Base-by-base conservation (phyloP, 2,329 filamentous ascomycete species). In the Furcasterigmium sp. region DNA sequence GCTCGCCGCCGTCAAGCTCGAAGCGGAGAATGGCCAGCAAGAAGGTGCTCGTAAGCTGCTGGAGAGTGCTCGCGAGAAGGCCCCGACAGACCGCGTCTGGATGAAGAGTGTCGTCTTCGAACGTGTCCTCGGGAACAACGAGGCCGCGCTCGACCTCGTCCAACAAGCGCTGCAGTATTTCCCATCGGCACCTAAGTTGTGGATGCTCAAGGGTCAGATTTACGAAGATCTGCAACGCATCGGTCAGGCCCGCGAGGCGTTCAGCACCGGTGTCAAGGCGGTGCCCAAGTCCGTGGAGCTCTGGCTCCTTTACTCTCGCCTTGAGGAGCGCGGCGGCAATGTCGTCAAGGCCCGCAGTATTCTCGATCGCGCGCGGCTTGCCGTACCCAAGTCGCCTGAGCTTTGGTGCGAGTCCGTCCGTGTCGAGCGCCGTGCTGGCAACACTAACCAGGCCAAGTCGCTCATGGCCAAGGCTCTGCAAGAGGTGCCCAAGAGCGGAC, bases 121-220 rank as follows among this genome's bases (percentile, higher is more conserved):
- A 64, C 80, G 93, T 13, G 88, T 95, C 53, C 73, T 88, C 18
- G 85, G 84, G 44, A 85, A 93, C 54, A 73, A 74, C 20, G 88
- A 95, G 37, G 81, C 82, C 2, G 91, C 93, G 0, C 75, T 98
- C 13, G 87, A 94, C 56, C 81, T 98, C 10, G 87, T 87, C 35
- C 88, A 91, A 46, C 85, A 94, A 59, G 93, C 85, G 2, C 71
- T 98, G 28, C 84, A 91, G 51, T 76, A 88, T 9, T 98, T 95
- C 69, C 91, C 93, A 1, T 79, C 82, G 36, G 81, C 85, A 11
- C 77, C 88, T 41, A 97, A 97, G 66, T 75, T 98, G 19, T 96
- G 91, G 85, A 96, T 97, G 87, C 87, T 95, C 72, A 98, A 98
- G 67, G 93, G 94, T 0, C 93, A 98, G 60, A 93, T 97, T 49